Base-by-base conservation (phyloP, 2,329 filamentous ascomycete genomes). In the Trichoderma arundinaceum region DNA sequence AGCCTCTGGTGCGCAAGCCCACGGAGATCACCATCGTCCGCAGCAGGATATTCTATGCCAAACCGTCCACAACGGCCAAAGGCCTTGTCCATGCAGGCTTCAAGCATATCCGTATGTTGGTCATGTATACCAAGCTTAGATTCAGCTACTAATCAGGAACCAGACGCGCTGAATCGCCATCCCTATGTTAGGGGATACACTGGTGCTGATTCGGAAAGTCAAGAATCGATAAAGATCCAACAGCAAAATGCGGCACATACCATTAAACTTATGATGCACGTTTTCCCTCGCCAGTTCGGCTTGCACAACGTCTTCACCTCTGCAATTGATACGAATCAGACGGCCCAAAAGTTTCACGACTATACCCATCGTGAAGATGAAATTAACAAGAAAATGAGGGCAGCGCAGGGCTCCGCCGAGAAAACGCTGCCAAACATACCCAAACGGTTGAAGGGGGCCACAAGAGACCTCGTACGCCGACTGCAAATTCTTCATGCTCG, bases 291-390 rank as follows among this genome's bases (percentile, higher is more conserved):
- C 10, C 94, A 98, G 73, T 98, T 97, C 73, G 87, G 87, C 13
- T 80, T 99, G 3, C 92, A 96, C 74, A 99, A 98, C 76, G 92
- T 90, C n/a, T 97, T 98, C 74, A 92, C 88, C 0, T 91, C 88
- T 5, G 78, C 81, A 3, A 83, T 90, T 15, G 85, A 95, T 74
- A 75, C 74, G 22, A 84, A 79, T 56, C 86, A 91, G 72, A 94
- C 90, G 0, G 81, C 86, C 0, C 90, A 94, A 71, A 85, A 85
- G 32, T 89, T 94, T 72, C 91, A 92, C 72, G 93, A 97, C 75
- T 96, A 97, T 74, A 94, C 90, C 0, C 76, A 92, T 10, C 88
- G 94, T 17, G 94, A 98, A 73, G 85, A 91, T 10, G 94, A 98
- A 73, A 94, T 97, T 17, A 69, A 74, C 8, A 70, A 72, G 12